Evolutionary conservation across 257 asterid genomes (phyloP), one percentile per base, ranked within the genome.

Genomic region (Leptodermis oblonga): DNA sequence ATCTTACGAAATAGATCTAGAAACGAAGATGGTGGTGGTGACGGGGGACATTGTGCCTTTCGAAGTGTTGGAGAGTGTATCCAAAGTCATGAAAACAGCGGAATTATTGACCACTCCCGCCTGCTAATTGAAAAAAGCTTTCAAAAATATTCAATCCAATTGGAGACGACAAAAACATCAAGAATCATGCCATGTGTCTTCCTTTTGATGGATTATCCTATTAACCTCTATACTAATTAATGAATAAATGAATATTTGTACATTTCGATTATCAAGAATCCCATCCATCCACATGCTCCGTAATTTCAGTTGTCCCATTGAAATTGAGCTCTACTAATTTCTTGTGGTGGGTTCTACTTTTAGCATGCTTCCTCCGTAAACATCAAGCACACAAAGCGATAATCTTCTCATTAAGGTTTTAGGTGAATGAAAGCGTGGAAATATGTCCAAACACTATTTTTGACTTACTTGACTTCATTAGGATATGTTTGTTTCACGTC

Each of bases 41-140:
- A 85, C 65, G 43, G 97, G 97, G 55, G 97, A 92, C 81, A 83
- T 92, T 43, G 81, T 80, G 48, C 96, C 97, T 23, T 83, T 79
- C 67, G 81, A 89, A 78, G 93, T 92, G 8, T 79, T 92, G 87
- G 93, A 92, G 84, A 92, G 96, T 76, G 86, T 92, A 49, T 92
- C 97, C 13, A 92, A 81, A 76, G 86, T 92, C n/a, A n/a, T n/a
- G 25, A 89, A 92, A 82, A 65, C 78, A 66, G 97, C 93, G 0
- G 80, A 89, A 75, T 81, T 89, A 59, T 86, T 89, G 90, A 77
- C 65, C 70, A 76, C 68, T 67, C 54, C 76, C 39, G 39, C 48
- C 51, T 34, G 41, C 41, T 68, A 67, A 53, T 51, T 5, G 14
- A 45, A 23, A 67, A 52, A 48, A 39, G 34, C 45, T 5, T 14